Percentiles rank a stretch among this genome's conserved stretches.
Evolutionary conservation across 345 rosid species (phyloP).

Genomic region (Eucalyptus sp.): DNA sequence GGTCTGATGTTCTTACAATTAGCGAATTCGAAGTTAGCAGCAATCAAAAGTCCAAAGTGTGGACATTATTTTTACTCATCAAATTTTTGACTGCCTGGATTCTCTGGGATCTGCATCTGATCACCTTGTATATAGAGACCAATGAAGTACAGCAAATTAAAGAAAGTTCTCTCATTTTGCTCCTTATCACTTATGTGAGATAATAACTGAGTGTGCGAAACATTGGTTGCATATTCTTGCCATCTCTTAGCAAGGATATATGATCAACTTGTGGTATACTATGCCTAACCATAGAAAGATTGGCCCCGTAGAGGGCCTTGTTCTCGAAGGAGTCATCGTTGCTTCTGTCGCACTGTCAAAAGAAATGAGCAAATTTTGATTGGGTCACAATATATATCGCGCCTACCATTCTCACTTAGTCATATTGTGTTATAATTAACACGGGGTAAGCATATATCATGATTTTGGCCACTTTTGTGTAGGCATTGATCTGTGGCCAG

Average conservation of each 20-base stretch:
- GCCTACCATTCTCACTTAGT: neutral
- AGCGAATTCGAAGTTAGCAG: neutral
- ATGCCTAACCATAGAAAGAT: neutral
- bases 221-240: neutral
- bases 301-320: neutral
- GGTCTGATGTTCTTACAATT: neutral
- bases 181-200: neutral
- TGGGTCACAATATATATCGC: neutral
- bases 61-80: neutral
- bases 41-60: neutral
- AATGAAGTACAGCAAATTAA: neutral
- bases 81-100: neutral
- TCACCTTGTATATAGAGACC: neutral
- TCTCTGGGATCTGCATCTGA: accelerated
- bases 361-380: neutral
- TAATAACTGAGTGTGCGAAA: neutral
- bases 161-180: neutral
- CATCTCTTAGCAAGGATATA: neutral
- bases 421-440: neutral
- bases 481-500: constrained; percentile 85
- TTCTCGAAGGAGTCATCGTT: neutral
- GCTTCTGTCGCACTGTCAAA: neutral
- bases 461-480: neutral
- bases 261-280: neutral
- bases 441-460: neutral